phyloP scores from a whole-genome alignment of 495 filamentous ascomycete genomes.

The Tuber indicum region DNA sequence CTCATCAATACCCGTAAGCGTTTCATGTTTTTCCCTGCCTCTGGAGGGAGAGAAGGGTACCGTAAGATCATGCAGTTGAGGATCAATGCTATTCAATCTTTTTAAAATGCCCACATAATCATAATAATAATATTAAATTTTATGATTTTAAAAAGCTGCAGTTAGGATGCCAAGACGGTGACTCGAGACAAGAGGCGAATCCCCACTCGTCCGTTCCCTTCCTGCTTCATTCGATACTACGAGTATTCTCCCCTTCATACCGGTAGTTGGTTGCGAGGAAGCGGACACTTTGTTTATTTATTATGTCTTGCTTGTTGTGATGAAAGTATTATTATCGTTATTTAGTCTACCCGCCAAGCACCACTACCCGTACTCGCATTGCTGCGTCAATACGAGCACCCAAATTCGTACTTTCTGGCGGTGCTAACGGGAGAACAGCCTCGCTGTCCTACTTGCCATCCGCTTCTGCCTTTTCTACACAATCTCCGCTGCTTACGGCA shows the following conservation, averaged over 20 bases:
- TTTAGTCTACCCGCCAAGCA: background rate
- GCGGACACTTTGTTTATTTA: background rate
- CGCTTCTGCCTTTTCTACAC: background rate
- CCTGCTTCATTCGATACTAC: background rate
- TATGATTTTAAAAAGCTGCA: background rate
- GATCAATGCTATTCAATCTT: no score
- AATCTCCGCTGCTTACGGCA: background rate
- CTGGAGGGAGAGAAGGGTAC: no score
- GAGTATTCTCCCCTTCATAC: no score
- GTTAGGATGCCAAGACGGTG: background rate
- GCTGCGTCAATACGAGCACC: background rate
- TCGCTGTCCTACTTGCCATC: background rate
- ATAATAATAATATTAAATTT: no score
- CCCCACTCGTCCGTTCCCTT: constrained; percentile 3
- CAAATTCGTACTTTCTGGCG: background rate
- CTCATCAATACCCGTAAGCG: no score
- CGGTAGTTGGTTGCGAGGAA: background rate
- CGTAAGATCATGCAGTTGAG: no score
- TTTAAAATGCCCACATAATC: no score
- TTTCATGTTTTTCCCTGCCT: no score
- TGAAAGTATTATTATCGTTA: background rate
- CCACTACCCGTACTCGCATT: background rate
- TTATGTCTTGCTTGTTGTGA: background rate
- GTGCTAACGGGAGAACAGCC: background rate
- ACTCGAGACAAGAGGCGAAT: background rate